Percentiles rank a stretch among this genome's conserved stretches.
These are phyloP conservation scores for Fusarium burgessii DNA, from an alignment of 2,329 filamentous ascomycete genomes.

Conservation along the genomic window DNA sequence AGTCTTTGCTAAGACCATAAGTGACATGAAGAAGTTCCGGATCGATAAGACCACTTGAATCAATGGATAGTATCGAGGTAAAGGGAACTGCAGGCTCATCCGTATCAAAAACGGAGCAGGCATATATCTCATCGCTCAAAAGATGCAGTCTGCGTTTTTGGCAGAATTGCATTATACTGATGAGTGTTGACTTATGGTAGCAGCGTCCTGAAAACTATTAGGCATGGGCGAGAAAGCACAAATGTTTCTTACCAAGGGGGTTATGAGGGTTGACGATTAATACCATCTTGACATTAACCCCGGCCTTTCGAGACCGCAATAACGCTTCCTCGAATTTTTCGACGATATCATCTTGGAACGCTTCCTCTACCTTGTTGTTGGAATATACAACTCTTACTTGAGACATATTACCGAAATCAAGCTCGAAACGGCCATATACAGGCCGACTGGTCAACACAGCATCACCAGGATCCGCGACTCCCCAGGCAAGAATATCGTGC, in stretches of 20 bases:
- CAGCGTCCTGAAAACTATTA: conserved; percentile 52
- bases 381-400: conserved; percentile 59
- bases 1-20: conserved; percentile 62
- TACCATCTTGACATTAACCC: conserved; percentile 58
- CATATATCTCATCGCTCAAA: conserved; percentile 71
- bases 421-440: conserved; percentile 62
- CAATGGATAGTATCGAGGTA: conserved; percentile 62
- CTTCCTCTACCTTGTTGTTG: conserved; percentile 56
- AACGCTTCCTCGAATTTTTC: conserved; percentile 59
- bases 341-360: conserved; percentile 58
- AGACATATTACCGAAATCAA: conserved; percentile 60
- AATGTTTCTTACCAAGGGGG: conserved; percentile 56
- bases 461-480: conserved; percentile 53
- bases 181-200: conserved; percentile 58
- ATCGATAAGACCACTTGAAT: conserved; percentile 58
- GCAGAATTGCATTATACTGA: conserved; percentile 62
- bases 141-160: conserved; percentile 63
- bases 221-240: background rate
- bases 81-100: conserved; percentile 54
- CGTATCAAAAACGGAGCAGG: conserved; percentile 60
- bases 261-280: conserved; percentile 67
- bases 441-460: conserved; percentile 56
- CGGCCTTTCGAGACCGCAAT: conserved; percentile 50
- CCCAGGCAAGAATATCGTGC: conserved; percentile 56
- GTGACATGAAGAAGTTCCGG: conserved; percentile 62